These are phyloP conservation scores for Metschnikowia reukaufii DNA, from an alignment of 805 yeast species.

Conservation along the genomic window DNA sequence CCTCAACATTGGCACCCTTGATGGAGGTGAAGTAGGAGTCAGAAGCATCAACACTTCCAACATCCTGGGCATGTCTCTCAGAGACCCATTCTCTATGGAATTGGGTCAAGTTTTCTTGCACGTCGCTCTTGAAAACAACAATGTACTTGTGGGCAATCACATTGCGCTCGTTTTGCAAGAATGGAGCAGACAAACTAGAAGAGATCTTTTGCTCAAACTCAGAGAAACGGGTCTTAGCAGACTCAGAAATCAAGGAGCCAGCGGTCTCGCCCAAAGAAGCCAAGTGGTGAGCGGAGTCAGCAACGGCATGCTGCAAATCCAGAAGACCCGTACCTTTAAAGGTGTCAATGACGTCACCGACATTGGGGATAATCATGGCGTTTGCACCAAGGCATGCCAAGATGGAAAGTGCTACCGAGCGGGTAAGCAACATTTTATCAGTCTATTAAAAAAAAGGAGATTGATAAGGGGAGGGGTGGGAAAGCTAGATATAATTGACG, in stretches of 20 bases:
- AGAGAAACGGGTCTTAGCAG: constrained; percentile 3
- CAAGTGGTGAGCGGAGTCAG: constrained; percentile 14
- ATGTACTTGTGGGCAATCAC: constrained; percentile 77
- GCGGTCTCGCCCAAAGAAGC: constrained; percentile 7
- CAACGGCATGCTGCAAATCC: constrained; percentile 16
- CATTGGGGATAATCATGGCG: constrained; percentile 61
- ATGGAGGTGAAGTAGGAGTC: constrained; percentile 18
- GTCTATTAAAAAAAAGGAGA: background rate
- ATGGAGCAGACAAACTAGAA: constrained; percentile 15
- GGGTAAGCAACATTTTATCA: constrained; percentile 37
- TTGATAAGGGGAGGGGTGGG: background rate
- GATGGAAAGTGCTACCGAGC: constrained; percentile 43
- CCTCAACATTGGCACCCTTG: constrained; percentile 10
- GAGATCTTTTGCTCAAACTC: constrained; percentile 12
- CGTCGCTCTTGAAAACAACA: constrained; percentile 73
- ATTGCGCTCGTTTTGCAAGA: constrained; percentile 23
- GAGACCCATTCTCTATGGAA: constrained; percentile 69
- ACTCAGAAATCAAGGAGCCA: constrained; percentile 11
- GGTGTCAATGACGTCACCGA: constrained; percentile 41
- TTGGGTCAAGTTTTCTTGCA: constrained; percentile 50
- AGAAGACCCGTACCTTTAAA: constrained; percentile 25
- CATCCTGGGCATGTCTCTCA: constrained; percentile 45
- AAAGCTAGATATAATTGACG: background rate
- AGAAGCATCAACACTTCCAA: constrained; percentile 31
- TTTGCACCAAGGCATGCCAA: constrained; percentile 42